Conservation (phyloP, 1,139 yeast genomes). For the Diutina neorugosa region DNA sequence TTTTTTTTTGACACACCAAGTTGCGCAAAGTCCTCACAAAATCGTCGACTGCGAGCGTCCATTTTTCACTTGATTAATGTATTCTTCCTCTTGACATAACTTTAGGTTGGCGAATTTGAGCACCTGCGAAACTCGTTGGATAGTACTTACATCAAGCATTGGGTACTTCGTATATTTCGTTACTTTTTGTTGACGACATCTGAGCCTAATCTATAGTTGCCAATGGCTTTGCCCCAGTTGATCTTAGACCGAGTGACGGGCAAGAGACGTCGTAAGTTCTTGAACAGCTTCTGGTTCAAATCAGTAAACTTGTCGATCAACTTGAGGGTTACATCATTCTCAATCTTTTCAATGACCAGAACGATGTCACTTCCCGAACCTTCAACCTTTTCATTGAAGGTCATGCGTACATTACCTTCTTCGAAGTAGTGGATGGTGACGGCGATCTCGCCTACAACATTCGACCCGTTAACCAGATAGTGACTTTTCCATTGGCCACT, state of each 20-base stretch:
- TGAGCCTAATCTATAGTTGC: constrained; percentile 78
- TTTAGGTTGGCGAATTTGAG: too few relatives aligned
- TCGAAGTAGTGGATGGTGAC: constrained; percentile 88
- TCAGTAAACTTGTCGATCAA: constrained; percentile 55
- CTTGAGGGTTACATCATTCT: constrained; percentile 46
- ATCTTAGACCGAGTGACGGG: constrained; percentile 88
- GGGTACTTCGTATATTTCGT: neutral
- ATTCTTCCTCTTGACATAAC: too few relatives aligned
- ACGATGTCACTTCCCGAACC: constrained; percentile 32
- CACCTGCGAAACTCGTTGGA: too few relatives aligned
- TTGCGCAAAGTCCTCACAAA: too few relatives aligned
- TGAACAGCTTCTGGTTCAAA: constrained; percentile 72
- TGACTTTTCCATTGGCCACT: constrained; percentile 82
- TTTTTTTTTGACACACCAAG: too few relatives aligned
- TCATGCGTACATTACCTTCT: constrained; percentile 86
- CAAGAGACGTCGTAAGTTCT: constrained; percentile 74
- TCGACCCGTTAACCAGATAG: constrained; percentile 26
- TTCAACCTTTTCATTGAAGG: constrained; percentile 21
- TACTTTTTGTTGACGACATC: constrained; percentile 44
- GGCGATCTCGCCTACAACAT: constrained; percentile 11
- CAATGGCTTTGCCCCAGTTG: constrained; percentile 92
- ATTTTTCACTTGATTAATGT: too few relatives aligned
- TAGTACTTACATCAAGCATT: too few relatives aligned
- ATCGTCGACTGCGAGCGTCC: too few relatives aligned
- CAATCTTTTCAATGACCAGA: constrained; percentile 43